Conservation (phyloP, 768 basidiomycete species). For the Amanita exitialis region DNA sequence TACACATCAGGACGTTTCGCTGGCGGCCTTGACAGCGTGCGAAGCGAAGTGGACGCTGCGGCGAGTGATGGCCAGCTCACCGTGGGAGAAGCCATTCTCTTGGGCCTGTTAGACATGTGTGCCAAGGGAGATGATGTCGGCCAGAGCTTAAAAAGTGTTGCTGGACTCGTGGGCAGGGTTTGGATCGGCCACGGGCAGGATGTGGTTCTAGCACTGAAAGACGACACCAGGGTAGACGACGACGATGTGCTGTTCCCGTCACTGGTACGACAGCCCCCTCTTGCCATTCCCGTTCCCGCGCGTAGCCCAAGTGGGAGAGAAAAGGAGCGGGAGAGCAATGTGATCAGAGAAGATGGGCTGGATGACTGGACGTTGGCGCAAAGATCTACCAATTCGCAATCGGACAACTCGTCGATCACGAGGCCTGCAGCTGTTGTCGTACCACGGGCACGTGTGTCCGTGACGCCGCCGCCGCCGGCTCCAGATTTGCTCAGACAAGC, state of each 20-base stretch:
- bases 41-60: background rate
- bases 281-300: background rate
- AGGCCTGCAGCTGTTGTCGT: background rate
- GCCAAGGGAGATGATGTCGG: slow-evolving; percentile 5
- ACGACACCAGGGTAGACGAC: background rate
- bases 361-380: background rate
- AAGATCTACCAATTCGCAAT: background rate
- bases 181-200: slow-evolving; percentile 2
- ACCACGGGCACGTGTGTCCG: background rate
- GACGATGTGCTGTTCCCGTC: background rate
- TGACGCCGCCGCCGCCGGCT: background rate
- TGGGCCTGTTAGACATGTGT: slow-evolving; percentile 17
- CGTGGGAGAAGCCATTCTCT: slow-evolving; percentile 19
- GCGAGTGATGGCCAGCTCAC: slow-evolving; percentile 6
- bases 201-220: background rate
- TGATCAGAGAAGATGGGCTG: background rate
- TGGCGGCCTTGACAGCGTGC: background rate
- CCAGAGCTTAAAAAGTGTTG: slow-evolving; percentile 1
- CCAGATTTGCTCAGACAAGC: background rate
- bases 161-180: background rate
- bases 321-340: background rate
- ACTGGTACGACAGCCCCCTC: background rate
- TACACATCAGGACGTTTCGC: background rate
- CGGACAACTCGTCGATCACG: background rate
- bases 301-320: background rate